Evolutionary conservation across 1,284 basidiomycete genomes (phyloP).

Genomic region (Leccinum fuscescens): DNA sequence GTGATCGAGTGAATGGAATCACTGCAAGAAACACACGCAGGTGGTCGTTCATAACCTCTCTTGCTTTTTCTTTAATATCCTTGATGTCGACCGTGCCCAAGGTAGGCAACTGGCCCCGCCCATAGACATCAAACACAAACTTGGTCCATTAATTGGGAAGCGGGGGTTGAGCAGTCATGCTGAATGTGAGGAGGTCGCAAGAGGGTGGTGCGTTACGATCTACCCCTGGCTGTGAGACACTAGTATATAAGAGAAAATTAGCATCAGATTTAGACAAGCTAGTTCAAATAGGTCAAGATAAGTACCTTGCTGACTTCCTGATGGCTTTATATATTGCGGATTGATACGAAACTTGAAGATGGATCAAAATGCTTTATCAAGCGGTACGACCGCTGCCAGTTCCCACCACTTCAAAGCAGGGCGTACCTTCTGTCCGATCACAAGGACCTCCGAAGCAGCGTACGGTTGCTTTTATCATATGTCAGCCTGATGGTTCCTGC

Average conservation of each 20-base stretch:
- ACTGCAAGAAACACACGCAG: constrained; percentile 33
- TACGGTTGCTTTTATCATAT: neutral
- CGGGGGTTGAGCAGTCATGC: constrained; percentile 23
- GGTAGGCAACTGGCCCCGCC: constrained; percentile 38
- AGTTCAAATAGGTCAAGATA: too few relatives aligned
- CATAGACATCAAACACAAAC: constrained; percentile 37
- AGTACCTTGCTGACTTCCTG: too few relatives aligned
- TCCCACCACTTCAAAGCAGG: too few relatives aligned
- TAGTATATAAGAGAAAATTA: neutral
- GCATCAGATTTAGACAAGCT: neutral
- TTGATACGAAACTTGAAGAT: neutral
- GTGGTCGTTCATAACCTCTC: constrained; percentile 46
- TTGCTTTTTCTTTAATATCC: constrained; percentile 52
- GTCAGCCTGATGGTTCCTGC: too few relatives aligned
- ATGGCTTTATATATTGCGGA: neutral
- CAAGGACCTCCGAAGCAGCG: too few relatives aligned
- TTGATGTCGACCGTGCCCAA: constrained; percentile 51
- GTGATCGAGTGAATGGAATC: neutral
- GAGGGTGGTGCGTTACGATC: neutral
- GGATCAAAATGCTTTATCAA: neutral
- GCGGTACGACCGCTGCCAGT: neutral
- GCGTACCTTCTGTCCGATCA: neutral
- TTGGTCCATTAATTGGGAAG: constrained; percentile 28
- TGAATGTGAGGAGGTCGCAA: neutral
- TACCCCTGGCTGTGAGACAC: neutral